phyloP scores from a whole-genome alignment of 1,139 yeast species.

The Kodamaea sp. region DNA sequence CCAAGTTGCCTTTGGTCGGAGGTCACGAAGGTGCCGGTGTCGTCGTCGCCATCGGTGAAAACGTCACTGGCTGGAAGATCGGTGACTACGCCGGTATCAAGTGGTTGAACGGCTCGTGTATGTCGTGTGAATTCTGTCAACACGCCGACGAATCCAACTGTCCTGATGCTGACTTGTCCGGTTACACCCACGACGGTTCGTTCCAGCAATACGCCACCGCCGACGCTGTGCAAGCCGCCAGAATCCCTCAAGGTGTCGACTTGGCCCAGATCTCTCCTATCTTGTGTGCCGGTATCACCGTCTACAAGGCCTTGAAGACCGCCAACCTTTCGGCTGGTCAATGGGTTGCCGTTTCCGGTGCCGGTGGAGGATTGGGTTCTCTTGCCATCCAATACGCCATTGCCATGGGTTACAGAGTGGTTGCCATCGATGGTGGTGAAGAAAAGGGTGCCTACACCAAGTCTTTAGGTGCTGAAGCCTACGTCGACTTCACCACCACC shows the following conservation, averaged over 20 bases:
- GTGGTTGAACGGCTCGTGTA: slow-evolving; percentile 73
- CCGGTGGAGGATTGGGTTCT: slow-evolving; percentile 85
- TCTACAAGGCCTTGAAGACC: slow-evolving; percentile 77
- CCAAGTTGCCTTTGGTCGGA: slow-evolving; percentile 71
- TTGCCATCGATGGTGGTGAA: slow-evolving; percentile 76
- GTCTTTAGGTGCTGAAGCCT: slow-evolving; percentile 68
- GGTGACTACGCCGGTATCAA: slow-evolving; percentile 82
- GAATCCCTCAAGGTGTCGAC: slow-evolving; percentile 35
- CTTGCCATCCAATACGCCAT: slow-evolving; percentile 79
- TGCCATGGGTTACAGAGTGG: slow-evolving; percentile 78
- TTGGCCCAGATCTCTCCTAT: slow-evolving; percentile 38
- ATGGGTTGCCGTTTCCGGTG: slow-evolving; percentile 82
- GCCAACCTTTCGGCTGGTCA: slow-evolving; percentile 68
- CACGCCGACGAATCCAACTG: slow-evolving; percentile 71
- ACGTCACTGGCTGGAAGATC: slow-evolving; percentile 67
- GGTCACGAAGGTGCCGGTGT: slow-evolving; percentile 91
- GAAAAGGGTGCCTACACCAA: slow-evolving; percentile 59
- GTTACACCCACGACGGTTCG: slow-evolving; percentile 80
- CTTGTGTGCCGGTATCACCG: slow-evolving; percentile 82
- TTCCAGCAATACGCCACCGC: slow-evolving; percentile 84
- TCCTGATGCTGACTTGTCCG: slow-evolving; percentile 66
- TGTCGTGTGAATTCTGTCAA: slow-evolving; percentile 72
- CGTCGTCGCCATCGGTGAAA: slow-evolving; percentile 70
- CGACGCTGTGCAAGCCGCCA: slow-evolving; percentile 42
- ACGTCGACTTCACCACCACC: slow-evolving; percentile 58